These are phyloP conservation scores for Pisolithus albus DNA, from an alignment of 768 basidiomycete genomes.

Conservation along the genomic window DNA sequence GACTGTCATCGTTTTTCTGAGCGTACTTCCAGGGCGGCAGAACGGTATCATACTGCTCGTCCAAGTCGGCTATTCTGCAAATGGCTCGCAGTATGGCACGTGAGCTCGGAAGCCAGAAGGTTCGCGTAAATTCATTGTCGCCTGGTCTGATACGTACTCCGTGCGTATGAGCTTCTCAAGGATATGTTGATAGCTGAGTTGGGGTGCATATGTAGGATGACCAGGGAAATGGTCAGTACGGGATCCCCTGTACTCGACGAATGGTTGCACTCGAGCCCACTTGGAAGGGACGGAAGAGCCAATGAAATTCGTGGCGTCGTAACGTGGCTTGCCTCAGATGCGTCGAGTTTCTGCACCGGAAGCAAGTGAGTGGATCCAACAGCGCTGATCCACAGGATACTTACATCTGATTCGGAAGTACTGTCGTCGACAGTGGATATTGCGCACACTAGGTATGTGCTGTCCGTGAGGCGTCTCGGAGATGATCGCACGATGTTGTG, in stretches of 20 bases:
- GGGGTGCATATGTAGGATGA: slow-evolving; percentile 45
- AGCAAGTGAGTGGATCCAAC: slow-evolving; percentile 56
- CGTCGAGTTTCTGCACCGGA: slow-evolving; percentile 72
- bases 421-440: slow-evolving; percentile 27
- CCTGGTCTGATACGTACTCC: slow-evolving; percentile 71
- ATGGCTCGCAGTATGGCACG: slow-evolving; percentile 81
- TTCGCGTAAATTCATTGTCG: slow-evolving; percentile 71
- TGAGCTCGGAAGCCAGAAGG: slow-evolving; percentile 58
- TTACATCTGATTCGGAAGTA: slow-evolving; percentile 8
- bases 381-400: background rate
- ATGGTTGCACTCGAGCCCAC: slow-evolving; percentile 64
- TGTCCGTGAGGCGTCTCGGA: too few relatives aligned
- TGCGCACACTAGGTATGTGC: slow-evolving; percentile 20
- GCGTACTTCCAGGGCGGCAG: slow-evolving; percentile 48
- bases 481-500: too few relatives aligned
- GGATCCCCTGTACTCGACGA: slow-evolving; percentile 56
- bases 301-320: slow-evolving; percentile 70
- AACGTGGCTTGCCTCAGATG: slow-evolving; percentile 68
- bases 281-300: slow-evolving; percentile 62
- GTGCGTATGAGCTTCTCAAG: slow-evolving; percentile 29
- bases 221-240: slow-evolving; percentile 59
- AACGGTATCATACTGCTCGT: slow-evolving; percentile 73
- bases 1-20: background rate
- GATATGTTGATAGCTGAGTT: background rate
- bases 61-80: slow-evolving; percentile 73